A percentile compares a stretch with the other conserved stretches of the same genome.
phyloP scores from a whole-genome alignment of 1,139 yeast genomes.

The Yamadazyma siamensis region DNA sequence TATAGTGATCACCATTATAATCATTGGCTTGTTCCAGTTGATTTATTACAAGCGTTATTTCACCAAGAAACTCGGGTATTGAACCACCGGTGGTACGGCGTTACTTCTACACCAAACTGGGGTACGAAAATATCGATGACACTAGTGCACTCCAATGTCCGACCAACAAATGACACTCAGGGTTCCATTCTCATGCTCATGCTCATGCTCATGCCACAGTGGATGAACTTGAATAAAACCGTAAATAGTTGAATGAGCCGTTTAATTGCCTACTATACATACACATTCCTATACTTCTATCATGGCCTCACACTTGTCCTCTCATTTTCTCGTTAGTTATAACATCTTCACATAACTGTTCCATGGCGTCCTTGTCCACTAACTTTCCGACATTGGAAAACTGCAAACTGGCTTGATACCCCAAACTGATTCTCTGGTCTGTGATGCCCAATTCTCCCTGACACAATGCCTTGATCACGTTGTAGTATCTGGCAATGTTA shows the following conservation, averaged over 20 bases:
- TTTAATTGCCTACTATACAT: slow-evolving; percentile 6
- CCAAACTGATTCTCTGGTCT: slow-evolving; percentile 72
- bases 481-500: slow-evolving; percentile 80
- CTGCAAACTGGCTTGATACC: slow-evolving; percentile 87
- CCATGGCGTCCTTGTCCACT: slow-evolving; percentile 73
- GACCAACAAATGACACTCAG: too few relatives aligned
- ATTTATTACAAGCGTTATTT: slow-evolving; percentile 28
- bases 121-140: too few relatives aligned
- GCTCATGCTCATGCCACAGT: too few relatives aligned
- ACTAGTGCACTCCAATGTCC: too few relatives aligned
- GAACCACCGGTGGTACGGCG: too few relatives aligned
- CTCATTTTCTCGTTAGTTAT: slow-evolving; percentile 73
- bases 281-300: background rate
- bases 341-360: slow-evolving; percentile 68
- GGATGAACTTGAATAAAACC: too few relatives aligned
- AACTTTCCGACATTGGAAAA: slow-evolving; percentile 71
- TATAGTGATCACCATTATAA: slow-evolving; percentile 23
- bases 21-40: slow-evolving; percentile 30
- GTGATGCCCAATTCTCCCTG: slow-evolving; percentile 83
- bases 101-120: too few relatives aligned
- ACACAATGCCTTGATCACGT: slow-evolving; percentile 78
- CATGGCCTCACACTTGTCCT: slow-evolving; percentile 34
- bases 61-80: slow-evolving; percentile 22
- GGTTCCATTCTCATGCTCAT: too few relatives aligned
- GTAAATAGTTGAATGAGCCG: background rate